Conservation (phyloP, 768 basidiomycete species). For the Boletus subparvulus region DNA sequence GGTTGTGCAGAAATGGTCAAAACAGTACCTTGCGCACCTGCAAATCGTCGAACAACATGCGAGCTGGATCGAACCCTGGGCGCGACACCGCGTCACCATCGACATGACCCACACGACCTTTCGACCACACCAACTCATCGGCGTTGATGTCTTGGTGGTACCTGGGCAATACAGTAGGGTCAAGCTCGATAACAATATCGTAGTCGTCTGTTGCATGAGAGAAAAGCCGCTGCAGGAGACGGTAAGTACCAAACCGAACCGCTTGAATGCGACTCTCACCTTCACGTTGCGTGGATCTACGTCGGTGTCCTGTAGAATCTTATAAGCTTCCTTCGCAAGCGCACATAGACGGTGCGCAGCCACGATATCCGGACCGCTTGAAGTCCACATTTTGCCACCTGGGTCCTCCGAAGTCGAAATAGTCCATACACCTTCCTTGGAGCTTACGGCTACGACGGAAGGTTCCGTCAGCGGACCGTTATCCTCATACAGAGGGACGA, state of each 20-base stretch:
- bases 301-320: slow-evolving; percentile 53
- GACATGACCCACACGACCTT: slow-evolving; percentile 30
- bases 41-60: slow-evolving; percentile 64
- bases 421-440: slow-evolving; percentile 62
- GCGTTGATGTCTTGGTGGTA: slow-evolving; percentile 70
- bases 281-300: slow-evolving; percentile 52
- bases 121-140: slow-evolving; percentile 47
- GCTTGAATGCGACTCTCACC: slow-evolving; percentile 39
- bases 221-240: slow-evolving; percentile 66
- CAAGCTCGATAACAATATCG: slow-evolving; percentile 77
- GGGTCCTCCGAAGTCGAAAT: slow-evolving; percentile 77
- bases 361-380: slow-evolving; percentile 60
- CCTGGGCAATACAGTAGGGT: slow-evolving; percentile 61
- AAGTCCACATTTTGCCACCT: slow-evolving; percentile 76
- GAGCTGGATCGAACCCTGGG: slow-evolving; percentile 82
- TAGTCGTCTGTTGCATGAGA: slow-evolving; percentile 82
- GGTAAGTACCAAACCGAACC: not conserved
- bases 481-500: slow-evolving; percentile 67
- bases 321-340: slow-evolving; percentile 75
- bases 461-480: slow-evolving; percentile 5
- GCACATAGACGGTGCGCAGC: slow-evolving; percentile 71
- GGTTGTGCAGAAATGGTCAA: not conserved
- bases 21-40: slow-evolving; percentile 49
- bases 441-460: slow-evolving; percentile 28
- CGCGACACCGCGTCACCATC: slow-evolving; percentile 37